Evolutionary conservation across 805 yeast genomes (phyloP).

Genomic region (Metschnikowia noctiluminum): DNA sequence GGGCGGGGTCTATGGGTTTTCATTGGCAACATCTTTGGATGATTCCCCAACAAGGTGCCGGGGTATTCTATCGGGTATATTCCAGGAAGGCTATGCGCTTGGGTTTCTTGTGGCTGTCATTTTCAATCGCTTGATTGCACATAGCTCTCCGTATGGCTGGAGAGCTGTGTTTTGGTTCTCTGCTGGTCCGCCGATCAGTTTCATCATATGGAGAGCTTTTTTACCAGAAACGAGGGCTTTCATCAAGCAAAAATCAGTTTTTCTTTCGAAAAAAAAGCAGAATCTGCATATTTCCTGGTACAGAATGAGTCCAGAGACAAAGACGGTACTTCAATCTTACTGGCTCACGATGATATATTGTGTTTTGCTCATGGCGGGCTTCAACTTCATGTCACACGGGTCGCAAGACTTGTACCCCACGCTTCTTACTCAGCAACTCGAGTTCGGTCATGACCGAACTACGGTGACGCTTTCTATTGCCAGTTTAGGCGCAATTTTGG

Average conservation of each 20-base stretch:
- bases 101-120: constrained; percentile 66
- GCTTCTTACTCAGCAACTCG: constrained; percentile 32
- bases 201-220: constrained; percentile 54
- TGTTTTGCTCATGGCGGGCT: constrained; percentile 46
- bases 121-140: constrained; percentile 56
- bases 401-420: constrained; percentile 44
- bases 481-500: constrained; percentile 40
- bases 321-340: constrained; percentile 39
- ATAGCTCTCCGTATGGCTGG: constrained; percentile 53
- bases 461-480: constrained; percentile 42
- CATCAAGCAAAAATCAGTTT: constrained; percentile 19
- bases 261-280: constrained; percentile 5
- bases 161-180: constrained; percentile 67
- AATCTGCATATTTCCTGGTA: constrained; percentile 11
- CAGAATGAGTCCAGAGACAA: constrained; percentile 11
- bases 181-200: constrained; percentile 62
- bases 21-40: constrained; percentile 64
- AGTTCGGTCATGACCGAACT: constrained; percentile 29
- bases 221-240: constrained; percentile 60
- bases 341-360: constrained; percentile 61
- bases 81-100: constrained; percentile 79
- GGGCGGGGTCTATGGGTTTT: constrained; percentile 70
- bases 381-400: constrained; percentile 42
- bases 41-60: constrained; percentile 57
- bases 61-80: constrained; percentile 61